Evolutionary conservation across 768 basidiomycete species (phyloP), one percentile per base, ranked within the genome.

Genomic region (Podaxis sp.): DNA sequence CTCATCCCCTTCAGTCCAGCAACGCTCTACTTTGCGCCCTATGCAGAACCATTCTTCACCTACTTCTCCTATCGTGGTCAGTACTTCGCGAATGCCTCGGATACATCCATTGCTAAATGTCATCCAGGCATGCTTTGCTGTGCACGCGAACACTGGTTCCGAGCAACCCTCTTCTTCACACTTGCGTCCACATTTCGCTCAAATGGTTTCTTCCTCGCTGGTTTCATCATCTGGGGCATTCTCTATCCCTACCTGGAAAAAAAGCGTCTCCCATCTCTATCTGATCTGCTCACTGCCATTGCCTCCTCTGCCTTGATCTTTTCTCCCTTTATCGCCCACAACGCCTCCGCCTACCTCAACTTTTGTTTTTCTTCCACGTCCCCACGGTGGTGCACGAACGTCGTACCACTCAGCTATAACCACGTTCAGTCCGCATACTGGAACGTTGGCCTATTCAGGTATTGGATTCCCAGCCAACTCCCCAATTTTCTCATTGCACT

Each of bases 41-140:
- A 91, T 71, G 85, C 76, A 52, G 96, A 98, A 67, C 91, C 95
- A 0, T 89, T 93, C 71, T 95, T 91, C 72, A 89, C 95, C 0
- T 83, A 83, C 61, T 73, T 90, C 25, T 90, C 93, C 0, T 96
- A 95, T 69, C 77, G 73, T 67, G 93, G 90, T 78, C 68, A 62
- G 75, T 62, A 1, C 62, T 11, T 50, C 64, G n/a, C 32, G 9
- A 38, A n/a, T 46, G 23, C 18, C 37, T 38, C 37, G 21, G 32
- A 32, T 64, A 16, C 2, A 25, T 51, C 14, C 18, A 23, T 35
- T 13, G 46, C 38, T 47, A 44, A 59, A 42, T 42, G 48, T 23
- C 47, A 53, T 27, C 5, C 60, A 87, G 86, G 87, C 14, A 88
- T 91, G 85, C 70, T 88, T 2, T 79, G 68, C 47, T 86, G 82